Evolutionary conservation across 148 eudicot species (phyloP), one percentile per base, ranked within the genome.

Genomic region (Diospyros kaki): DNA sequence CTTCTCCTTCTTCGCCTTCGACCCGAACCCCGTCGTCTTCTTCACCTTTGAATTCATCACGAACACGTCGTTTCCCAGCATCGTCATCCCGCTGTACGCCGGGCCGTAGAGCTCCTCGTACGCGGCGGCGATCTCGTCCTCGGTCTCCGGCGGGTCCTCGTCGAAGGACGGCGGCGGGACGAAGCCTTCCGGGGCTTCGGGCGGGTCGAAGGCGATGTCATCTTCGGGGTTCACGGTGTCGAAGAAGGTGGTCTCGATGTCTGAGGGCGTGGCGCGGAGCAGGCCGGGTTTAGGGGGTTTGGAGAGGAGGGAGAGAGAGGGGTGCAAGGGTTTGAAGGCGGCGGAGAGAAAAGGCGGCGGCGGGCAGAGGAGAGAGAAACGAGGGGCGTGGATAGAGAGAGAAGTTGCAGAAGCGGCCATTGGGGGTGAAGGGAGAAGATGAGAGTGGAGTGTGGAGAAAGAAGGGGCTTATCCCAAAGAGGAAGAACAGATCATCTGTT

Each of bases 61-160:
- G 76, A 69, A 85, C 0, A 94, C 80, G 61, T 94, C 96, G 8
- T 85, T 89, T 4, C 97, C 98, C 55, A 90, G 68, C 8, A 74
- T 65, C 44, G 74, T 77, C 68, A 86, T 91, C 0, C 97, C 97
- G 58, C 98, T 94, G 42, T 87, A 94, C 1, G 87, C 98, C 0
- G 96, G 88, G 0, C 96, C 98, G 77, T 94, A 94, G 6, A 94
- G 80, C 80, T 92, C 96, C 76, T 94, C 98, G 48, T 86, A 94
- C 1, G 96, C 97, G n/a, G 62, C 18, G 1, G 92, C 92, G 2
- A 90, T 80, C 1, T 89, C 91, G 1, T 90, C 96, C 39, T 94
- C 97, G 0, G 86, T 28, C 73, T 92, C 96, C 5, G 78, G 61
- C 0, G 97, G 94, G 3, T 86, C 88, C 10, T 94, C 98, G 48